Base-by-base conservation (phyloP, 179 eudicot species). In the Carnegiea gigantea region DNA sequence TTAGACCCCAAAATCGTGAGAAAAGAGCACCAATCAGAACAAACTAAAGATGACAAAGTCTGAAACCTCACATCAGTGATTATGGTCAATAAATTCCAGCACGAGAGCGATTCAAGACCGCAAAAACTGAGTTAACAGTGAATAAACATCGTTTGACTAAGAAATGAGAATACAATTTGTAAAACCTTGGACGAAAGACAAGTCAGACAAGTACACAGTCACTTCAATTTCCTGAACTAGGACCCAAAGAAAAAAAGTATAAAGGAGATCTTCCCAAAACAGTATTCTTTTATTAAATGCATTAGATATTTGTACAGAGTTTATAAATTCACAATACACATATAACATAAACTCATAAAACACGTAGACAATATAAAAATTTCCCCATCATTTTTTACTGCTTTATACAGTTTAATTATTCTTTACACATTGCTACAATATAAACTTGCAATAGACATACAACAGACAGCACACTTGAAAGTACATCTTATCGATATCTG, bases 401-500 rank as follows among this genome's bases (percentile, higher is more conserved):
- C 18, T 51, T 51, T 51, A 3, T 51, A 51, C 57, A 51, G 9
- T 20, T 3, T 20, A 51, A 51, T 11, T 51, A 51, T 14, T 51
- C 17, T 51, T 57, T 57, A 15, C 4, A 8, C 68, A 23, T 62
- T 62, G 33, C 68, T 30, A 67, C 72, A 13, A 7, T 28, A 67
- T 67, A 67, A 67, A 67, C 10, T 67, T 28, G n/a, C 36, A 67
- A 28, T 30, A 67, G 70, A 75, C 85, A 78, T 5, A 78, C 12
- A 82, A 28, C 59, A 79, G 51, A 76, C 65, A 28, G 24, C 6
- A 80, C 62, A 76, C 48, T 48, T 77, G 36, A 24, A 49, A 23
- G 6, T 73, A 77, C 65, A 83, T 43, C 84, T 67, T 80, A 78
- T 62, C 21, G 40, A 30, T n/a, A 65, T 83, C 24, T 83, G 59